Base-by-base conservation (phyloP, 768 basidiomycete genomes). In the Amanita muscaria region DNA sequence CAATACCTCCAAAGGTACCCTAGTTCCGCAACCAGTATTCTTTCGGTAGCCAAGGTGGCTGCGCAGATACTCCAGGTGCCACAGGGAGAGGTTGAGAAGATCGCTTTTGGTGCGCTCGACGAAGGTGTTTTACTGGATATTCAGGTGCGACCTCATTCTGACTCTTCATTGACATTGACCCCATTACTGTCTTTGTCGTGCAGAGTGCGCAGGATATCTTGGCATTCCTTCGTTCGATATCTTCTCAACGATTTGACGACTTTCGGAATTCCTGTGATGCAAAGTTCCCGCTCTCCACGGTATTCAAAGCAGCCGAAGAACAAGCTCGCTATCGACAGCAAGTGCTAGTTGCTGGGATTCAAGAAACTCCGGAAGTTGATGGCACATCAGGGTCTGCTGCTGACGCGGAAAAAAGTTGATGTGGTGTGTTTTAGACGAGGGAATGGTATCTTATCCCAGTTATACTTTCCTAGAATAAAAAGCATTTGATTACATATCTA, bases 1-100 rank as follows among this genome's bases (percentile, higher is more conserved):
- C 77, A 86, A 49, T 90, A 82, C 59, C 70, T 90, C 10, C 85
- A 92, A 56, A 66, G 56, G 12, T 73, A 83, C 48, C 64, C 78
- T 0, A 53, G 60, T 1, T 71, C 71, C 8, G 67, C 77, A 0
- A 49, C 59, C 2, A 77, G 79, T 0, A 64, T 85, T 25, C 61
- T 94, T 5, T 82, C 78, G 3, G 69, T 68, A 32, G 88, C 88
- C 5, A 70, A 72, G 22, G 46, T 47, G 54, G 86, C 70, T 1
- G 63, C 71, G 11, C 65, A 57, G 1, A 51, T 58, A 4, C 62
- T 88, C 35, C 66, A 67, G 3, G 59, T 72, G 0, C 66, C 79
- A 7, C 52, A 60, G 29, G 71, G 72, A 4, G 84, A 88, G 51
- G 68, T 85, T 5, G 87, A 88, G 52, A 65, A 66, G 4, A 54